phyloP scores from a whole-genome alignment of 805 yeast species.

The Ogataea salicorniae region DNA sequence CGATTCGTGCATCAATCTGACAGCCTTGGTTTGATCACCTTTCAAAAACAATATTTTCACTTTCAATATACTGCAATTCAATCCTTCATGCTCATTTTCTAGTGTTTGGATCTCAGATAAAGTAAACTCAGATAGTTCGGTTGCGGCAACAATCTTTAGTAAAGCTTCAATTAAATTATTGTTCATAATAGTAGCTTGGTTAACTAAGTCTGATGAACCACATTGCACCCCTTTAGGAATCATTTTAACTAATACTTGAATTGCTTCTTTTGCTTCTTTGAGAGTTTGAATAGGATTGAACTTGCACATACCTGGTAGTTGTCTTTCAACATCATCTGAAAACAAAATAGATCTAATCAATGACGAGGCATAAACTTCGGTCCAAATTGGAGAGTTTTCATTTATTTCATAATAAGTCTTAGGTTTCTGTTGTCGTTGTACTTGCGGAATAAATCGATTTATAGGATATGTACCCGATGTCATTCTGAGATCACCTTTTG shows the following conservation, averaged over 20 bases:
- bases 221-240: slow-evolving; percentile 43
- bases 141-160: slow-evolving; percentile 34
- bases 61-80: slow-evolving; percentile 32
- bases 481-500: slow-evolving; percentile 69
- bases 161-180: slow-evolving; percentile 53
- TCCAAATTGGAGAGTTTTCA: slow-evolving; percentile 51
- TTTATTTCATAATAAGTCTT: slow-evolving; percentile 40
- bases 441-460: slow-evolving; percentile 43
- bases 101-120: slow-evolving; percentile 32
- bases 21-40: slow-evolving; percentile 45
- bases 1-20: slow-evolving; percentile 36
- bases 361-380: slow-evolving; percentile 54
- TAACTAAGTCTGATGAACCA: slow-evolving; percentile 36
- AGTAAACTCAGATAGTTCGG: slow-evolving; percentile 36
- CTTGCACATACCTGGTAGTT: slow-evolving; percentile 54
- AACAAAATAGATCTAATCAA: slow-evolving; percentile 51
- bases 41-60: slow-evolving; percentile 36
- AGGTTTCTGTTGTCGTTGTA: slow-evolving; percentile 14
- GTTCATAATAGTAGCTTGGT: slow-evolving; percentile 34
- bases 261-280: slow-evolving; percentile 32
- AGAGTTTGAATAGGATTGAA: slow-evolving; percentile 37
- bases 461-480: slow-evolving; percentile 41
- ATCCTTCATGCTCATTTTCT: slow-evolving; percentile 7
- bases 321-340: slow-evolving; percentile 49
- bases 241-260: slow-evolving; percentile 35